Conservation (phyloP, 1,284 basidiomycete species). For the Cutaneotrichosporon cyanovorans region DNA sequence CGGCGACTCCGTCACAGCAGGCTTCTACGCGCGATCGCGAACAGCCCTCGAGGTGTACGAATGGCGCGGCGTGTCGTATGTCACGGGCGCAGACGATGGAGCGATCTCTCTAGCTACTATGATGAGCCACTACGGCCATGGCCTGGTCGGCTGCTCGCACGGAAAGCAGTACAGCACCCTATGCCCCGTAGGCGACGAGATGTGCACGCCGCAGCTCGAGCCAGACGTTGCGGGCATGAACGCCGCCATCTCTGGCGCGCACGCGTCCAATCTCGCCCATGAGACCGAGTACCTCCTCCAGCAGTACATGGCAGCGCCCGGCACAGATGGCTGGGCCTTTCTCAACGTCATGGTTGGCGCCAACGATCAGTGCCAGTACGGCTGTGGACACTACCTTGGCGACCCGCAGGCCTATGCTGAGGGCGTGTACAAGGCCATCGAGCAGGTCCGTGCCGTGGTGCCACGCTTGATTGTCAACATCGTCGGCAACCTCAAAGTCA, state of each 20-base stretch:
- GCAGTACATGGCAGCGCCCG: constrained; percentile 19
- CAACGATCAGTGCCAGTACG: constrained; percentile 27
- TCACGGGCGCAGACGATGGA: constrained; percentile 36
- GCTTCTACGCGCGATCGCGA: constrained; percentile 29
- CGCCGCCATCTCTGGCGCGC: constrained; percentile 20
- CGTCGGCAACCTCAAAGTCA: constrained; percentile 8
- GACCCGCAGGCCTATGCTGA: constrained; percentile 36
- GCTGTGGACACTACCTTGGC: constrained; percentile 14
- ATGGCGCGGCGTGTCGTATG: constrained; percentile 44
- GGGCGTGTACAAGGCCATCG: constrained; percentile 35
- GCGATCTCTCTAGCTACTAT: constrained; percentile 21
- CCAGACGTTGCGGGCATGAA: constrained; percentile 28
- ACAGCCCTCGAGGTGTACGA: constrained; percentile 26
- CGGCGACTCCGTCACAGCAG: constrained; percentile 46
- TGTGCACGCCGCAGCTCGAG: constrained; percentile 16
- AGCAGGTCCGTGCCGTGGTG: constrained; percentile 17
- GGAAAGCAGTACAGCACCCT: too few species aligned
- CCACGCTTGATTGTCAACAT: constrained; percentile 37
- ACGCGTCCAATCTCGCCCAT: too few species aligned
- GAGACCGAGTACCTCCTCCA: constrained; percentile 40
- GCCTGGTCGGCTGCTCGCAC: constrained; percentile 17
- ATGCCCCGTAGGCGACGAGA: background rate
- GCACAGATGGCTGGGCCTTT: constrained; percentile 37
- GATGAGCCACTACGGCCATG: constrained; percentile 24
- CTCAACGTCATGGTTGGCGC: constrained; percentile 45